Evolutionary conservation across 1,284 basidiomycete species (phyloP).

Genomic region (Marasmius oreades): DNA sequence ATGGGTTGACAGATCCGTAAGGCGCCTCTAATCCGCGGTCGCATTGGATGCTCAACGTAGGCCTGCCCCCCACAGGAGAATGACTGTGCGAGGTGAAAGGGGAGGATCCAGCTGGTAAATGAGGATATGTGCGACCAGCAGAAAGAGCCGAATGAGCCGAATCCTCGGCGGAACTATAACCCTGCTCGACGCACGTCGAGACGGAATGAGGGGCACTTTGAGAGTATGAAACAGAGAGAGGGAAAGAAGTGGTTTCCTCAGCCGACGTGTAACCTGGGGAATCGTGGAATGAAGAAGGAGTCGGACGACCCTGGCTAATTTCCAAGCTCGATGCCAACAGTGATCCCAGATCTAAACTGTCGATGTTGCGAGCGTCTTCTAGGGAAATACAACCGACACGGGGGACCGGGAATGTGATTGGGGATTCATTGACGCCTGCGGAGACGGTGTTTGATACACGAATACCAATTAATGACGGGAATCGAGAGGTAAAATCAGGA

Average conservation of each 20-base stretch:
- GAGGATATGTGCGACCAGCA: not conserved
- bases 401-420: too few species aligned
- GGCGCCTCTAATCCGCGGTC: not conserved
- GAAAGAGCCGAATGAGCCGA: not conserved
- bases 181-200: not conserved
- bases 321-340: not conserved
- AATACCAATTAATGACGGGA: too few species aligned
- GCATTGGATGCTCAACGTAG: not conserved
- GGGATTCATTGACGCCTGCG: too few species aligned
- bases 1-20: not conserved
- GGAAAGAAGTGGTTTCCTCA: not conserved
- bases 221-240: too few species aligned
- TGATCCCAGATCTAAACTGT: too few species aligned
- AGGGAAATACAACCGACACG: too few species aligned
- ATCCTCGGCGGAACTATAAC: not conserved
- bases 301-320: not conserved
- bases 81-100: not conserved
- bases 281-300: not conserved
- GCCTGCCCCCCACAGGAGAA: not conserved
- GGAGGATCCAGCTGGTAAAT: not conserved
- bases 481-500: too few species aligned
- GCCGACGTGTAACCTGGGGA: not conserved
- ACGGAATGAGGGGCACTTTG: too few species aligned
- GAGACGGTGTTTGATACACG: too few species aligned
- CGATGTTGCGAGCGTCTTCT: too few species aligned